Evolutionary conservation across 1,284 basidiomycete species (phyloP).

Genomic region (Rhodotorula sp.): DNA sequence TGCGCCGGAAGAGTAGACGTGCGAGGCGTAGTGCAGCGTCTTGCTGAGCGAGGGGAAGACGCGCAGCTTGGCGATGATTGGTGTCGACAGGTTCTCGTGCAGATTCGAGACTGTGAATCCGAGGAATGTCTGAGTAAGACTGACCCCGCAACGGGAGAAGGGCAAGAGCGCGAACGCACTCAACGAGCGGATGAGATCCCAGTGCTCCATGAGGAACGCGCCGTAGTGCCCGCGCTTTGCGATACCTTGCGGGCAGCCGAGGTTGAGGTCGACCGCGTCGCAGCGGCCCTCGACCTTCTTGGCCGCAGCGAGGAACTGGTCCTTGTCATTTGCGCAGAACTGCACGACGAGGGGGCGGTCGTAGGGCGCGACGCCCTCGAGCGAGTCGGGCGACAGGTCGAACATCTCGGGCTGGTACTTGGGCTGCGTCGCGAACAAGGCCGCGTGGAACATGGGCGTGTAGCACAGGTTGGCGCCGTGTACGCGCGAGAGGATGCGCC

Average conservation of each 20-base stretch:
- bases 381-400: constrained; percentile 62
- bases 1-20: constrained; percentile 92
- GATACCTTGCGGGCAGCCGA: constrained; percentile 96
- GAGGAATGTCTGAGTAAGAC: background rate
- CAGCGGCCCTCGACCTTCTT: constrained; percentile 65
- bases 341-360: constrained; percentile 86
- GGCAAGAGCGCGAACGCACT: constrained; percentile 58
- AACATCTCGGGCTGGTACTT: constrained; percentile 67
- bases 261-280: constrained; percentile 92
- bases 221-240: constrained; percentile 86
- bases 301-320: constrained; percentile 73
- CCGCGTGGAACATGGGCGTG: constrained; percentile 97
- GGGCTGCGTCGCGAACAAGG: constrained; percentile 69
- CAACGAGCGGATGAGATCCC: constrained; percentile 77
- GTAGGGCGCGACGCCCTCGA: constrained; percentile 63
- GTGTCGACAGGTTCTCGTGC: constrained; percentile 78
- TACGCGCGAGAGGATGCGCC: constrained; percentile 81
- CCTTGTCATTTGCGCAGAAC: constrained; percentile 89
- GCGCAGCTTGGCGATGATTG: constrained; percentile 95
- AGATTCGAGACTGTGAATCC: constrained; percentile 69
- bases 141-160: no score
- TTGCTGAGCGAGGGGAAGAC: constrained; percentile 82
- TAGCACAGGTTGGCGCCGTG: constrained; percentile 83
- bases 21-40: constrained; percentile 88
- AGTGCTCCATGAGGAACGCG: constrained; percentile 89